Conservation (phyloP, 805 yeast species). For the Kazachstania africana region DNA sequence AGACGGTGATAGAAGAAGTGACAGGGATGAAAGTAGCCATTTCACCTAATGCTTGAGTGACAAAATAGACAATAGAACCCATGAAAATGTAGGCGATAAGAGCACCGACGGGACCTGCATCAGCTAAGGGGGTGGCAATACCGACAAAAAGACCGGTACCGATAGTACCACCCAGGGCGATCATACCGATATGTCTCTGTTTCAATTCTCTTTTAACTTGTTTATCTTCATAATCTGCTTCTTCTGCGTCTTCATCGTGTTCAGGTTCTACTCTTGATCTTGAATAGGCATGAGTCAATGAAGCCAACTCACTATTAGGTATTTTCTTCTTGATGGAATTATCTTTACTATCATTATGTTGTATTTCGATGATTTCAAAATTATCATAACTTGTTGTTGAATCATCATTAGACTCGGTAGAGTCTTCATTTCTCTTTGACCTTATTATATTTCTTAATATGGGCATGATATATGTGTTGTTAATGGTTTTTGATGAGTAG, state of each 20-base stretch:
- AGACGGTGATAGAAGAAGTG: slow-evolving; percentile 49
- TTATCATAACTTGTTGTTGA: too few relatives aligned
- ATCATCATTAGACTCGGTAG: too few relatives aligned
- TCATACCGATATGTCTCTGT: slow-evolving; percentile 56
- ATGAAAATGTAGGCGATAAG: slow-evolving; percentile 49
- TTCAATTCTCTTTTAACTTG: slow-evolving; percentile 37
- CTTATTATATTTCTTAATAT: too few relatives aligned
- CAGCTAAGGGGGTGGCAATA: slow-evolving; percentile 12
- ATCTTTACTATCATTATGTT: too few relatives aligned
- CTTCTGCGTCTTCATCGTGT: background rate
- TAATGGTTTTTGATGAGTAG: too few relatives aligned
- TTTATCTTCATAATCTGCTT: background rate
- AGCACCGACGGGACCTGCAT: slow-evolving; percentile 44
- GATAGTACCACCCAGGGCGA: slow-evolving; percentile 64
- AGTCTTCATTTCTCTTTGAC: too few relatives aligned
- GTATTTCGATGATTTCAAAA: too few relatives aligned
- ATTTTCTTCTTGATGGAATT: too few relatives aligned
- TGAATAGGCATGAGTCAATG: too few relatives aligned
- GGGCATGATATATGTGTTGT: too few relatives aligned
- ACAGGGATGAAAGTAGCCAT: slow-evolving; percentile 69
- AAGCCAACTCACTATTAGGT: too few relatives aligned
- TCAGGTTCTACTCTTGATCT: too few relatives aligned
- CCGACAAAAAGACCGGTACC: slow-evolving; percentile 65
- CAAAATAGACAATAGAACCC: slow-evolving; percentile 48
- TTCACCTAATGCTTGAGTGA: slow-evolving; percentile 63